Percentiles rank a stretch among this genome's conserved stretches.
phyloP scores from a whole-genome alignment of 2,329 filamentous ascomycete species.

The Calonectria henricotiae region DNA sequence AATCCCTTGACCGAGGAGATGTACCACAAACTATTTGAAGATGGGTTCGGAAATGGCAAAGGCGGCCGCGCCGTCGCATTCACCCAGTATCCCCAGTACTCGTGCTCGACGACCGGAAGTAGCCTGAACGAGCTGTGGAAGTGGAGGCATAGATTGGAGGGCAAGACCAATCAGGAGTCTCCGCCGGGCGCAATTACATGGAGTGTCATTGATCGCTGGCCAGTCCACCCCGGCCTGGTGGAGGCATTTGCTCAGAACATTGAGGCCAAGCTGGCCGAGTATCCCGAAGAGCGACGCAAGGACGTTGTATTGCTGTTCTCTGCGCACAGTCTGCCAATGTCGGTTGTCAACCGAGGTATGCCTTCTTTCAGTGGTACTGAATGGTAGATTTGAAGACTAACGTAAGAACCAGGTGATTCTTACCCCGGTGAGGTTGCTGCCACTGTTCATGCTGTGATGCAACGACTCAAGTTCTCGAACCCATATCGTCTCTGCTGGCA shows the following conservation, averaged over 20 bases:
- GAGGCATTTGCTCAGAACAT: conserved; percentile 96
- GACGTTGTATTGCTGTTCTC: conserved; percentile 93
- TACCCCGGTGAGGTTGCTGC: conserved; percentile 97
- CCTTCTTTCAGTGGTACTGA: background rate
- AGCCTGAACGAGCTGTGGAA: conserved; percentile 98
- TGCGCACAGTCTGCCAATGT: conserved; percentile 97
- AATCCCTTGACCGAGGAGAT: conserved; percentile 94
- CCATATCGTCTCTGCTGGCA: conserved; percentile 98
- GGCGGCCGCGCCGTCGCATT: conserved; percentile 97
- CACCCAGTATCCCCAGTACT: conserved; percentile 98
- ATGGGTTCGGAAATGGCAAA: conserved; percentile 91
- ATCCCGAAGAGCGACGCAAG: conserved; percentile 85
- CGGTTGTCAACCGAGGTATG: conserved; percentile 90
- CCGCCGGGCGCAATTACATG: conserved; percentile 84
- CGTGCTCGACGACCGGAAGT: conserved; percentile 96
- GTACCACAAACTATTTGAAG: conserved; percentile 85
- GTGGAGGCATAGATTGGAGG: conserved; percentile 91
- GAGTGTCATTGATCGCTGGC: conserved; percentile 99
- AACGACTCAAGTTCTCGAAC: conserved; percentile 88
- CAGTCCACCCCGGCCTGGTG: conserved; percentile 89
- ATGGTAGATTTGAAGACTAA: conserved; percentile 49
- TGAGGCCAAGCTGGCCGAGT: conserved; percentile 86
- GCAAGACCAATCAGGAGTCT: conserved; percentile 74
- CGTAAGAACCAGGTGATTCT: conserved; percentile 78
- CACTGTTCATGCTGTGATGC: conserved; percentile 97